Conservation (phyloP, 116 monocot genomes). For the Posidonia oceanica region DNA sequence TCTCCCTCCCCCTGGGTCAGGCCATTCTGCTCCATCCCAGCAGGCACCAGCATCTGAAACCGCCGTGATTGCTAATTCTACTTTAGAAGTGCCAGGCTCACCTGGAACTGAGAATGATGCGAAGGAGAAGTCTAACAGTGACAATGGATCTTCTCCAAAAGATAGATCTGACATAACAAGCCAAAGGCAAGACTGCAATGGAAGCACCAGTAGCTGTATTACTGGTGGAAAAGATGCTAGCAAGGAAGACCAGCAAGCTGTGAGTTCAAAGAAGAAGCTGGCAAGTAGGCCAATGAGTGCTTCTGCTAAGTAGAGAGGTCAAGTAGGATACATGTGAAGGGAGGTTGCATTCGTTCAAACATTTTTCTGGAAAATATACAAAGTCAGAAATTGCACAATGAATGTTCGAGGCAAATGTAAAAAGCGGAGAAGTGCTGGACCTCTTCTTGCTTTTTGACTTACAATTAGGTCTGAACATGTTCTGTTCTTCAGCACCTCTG, state of each 20-base stretch:
- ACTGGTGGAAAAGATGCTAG: constrained; percentile 1
- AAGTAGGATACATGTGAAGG: not conserved
- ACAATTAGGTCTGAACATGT: not conserved
- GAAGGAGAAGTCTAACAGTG: constrained; percentile 14
- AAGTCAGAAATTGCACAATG: not conserved
- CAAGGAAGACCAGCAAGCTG: constrained; percentile 15
- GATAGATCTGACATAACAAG: constrained; percentile 8
- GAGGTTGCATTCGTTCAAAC: not conserved
- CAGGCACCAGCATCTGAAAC: constrained; percentile 3
- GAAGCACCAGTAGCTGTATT: constrained; percentile 7
- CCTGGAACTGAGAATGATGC: constrained; percentile 7
- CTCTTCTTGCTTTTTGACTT: not conserved
- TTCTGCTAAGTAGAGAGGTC: not conserved
- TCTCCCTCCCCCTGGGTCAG: constrained; percentile 45
- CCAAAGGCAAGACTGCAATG: constrained; percentile 25
- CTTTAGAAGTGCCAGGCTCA: not conserved
- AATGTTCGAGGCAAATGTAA: not conserved
- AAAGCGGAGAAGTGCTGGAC: not conserved
- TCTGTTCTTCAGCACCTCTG: not conserved
- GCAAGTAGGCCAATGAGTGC: constrained; percentile 8
- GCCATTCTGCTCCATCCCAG: constrained; percentile 11
- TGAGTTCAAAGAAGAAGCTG: constrained; percentile 13
- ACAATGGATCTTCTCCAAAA: constrained; percentile 14
- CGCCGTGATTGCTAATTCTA: not conserved
- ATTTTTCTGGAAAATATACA: constrained; percentile 9